phyloP scores from a whole-genome alignment of 129 eudicot genomes.

The Logfia minima region DNA sequence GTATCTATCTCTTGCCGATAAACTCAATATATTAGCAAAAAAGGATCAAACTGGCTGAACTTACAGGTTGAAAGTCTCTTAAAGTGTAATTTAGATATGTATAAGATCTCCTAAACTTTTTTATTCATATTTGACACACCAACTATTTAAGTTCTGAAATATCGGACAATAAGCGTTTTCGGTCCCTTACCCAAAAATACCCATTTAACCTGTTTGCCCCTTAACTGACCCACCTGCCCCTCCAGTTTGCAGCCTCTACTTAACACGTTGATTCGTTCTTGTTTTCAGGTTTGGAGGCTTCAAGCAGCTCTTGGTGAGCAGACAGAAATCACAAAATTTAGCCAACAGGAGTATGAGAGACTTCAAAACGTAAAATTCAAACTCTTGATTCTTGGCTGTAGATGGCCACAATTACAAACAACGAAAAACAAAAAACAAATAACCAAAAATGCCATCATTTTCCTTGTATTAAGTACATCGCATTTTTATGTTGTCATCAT shows the following conservation, averaged over 20 bases:
- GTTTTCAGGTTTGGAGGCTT: constrained; percentile 87
- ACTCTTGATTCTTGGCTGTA: not conserved
- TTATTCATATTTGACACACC: not conserved
- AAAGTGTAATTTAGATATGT: not conserved
- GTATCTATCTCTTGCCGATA: not conserved
- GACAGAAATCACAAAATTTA: constrained; percentile 85
- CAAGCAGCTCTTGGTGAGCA: constrained; percentile 99
- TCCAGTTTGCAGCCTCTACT: not conserved
- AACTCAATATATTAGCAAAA: not conserved
- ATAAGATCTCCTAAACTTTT: not conserved
- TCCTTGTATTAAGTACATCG: not conserved
- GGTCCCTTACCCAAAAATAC: not conserved
- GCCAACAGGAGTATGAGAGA: constrained; percentile 96
- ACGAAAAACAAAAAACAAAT: not conserved
- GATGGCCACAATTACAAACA: not conserved
- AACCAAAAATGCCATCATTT: not conserved
- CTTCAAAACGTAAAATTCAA: constrained; percentile 74
- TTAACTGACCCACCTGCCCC: not conserved
- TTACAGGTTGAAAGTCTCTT: not conserved
- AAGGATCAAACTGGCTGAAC: not conserved
- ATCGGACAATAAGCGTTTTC: not conserved
- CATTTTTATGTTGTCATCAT: not conserved
- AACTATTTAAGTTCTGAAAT: not conserved
- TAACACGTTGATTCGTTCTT: not conserved
- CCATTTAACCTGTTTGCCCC: not conserved